These are phyloP conservation scores for Paraphaeosphaeria sporulosa DNA, from an alignment of 2,329 filamentous ascomycete genomes.

Conservation along the genomic window DNA sequence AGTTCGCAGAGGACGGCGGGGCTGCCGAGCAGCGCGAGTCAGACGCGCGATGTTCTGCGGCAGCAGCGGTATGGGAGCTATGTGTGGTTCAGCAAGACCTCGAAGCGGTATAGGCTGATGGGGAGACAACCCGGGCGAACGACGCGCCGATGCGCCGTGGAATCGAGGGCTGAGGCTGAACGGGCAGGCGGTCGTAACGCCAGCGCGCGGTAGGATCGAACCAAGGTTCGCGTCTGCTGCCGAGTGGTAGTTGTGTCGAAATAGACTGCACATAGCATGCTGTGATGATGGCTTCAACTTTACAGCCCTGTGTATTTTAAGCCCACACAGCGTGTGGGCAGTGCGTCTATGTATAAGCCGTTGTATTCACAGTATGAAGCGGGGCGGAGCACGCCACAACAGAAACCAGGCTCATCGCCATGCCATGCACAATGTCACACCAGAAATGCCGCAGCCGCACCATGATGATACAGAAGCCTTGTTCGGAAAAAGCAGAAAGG, in stretches of 20 bases:
- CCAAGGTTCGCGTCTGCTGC: background rate
- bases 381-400: constrained; percentile 6
- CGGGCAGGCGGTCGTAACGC: too few relatives aligned
- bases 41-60: too few relatives aligned
- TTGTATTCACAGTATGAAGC: background rate
- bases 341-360: background rate
- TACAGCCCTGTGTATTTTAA: constrained; percentile 4
- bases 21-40: too few relatives aligned
- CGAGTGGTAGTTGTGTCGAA: background rate
- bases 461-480: constrained; percentile 1
- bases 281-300: background rate
- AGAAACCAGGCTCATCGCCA: background rate
- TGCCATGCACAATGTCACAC: constrained; percentile 9
- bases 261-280: background rate
- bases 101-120: too few relatives aligned
- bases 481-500: background rate
- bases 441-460: background rate
- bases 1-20: too few relatives aligned
- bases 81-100: too few relatives aligned
- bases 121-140: too few relatives aligned
- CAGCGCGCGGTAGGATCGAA: too few relatives aligned
- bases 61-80: too few relatives aligned
- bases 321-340: background rate
- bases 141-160: too few relatives aligned
- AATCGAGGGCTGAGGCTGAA: too few relatives aligned